Evolutionary conservation across 139 green algal genomes (phyloP), one percentile per base, ranked within the genome.

Genomic region (Chlorella sp.): DNA sequence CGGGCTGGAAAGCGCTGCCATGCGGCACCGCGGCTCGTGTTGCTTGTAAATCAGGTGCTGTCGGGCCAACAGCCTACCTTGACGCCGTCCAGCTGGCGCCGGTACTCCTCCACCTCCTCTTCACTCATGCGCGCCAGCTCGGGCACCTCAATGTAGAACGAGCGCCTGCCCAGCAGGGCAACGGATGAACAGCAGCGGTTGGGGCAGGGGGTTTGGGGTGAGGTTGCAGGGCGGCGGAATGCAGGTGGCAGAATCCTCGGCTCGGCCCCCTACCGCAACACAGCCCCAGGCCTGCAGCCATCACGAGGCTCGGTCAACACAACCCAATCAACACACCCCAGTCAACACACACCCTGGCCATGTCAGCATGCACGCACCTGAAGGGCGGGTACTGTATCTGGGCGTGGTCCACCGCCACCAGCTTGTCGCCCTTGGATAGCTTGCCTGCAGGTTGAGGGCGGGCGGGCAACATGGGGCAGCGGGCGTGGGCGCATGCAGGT

Each of bases 371-470:
- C 40, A 48, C 80, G 0, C 41, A 81, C 81, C 81, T 88, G 92
- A 99, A 98, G 51, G 95, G 92, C 19, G 86, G 83, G 93, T 97
- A 98, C 40, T 90, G 79, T 34, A 98, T 89, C 20, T 76, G 76
- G 64, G 70, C 76, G 80, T 99, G 96, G 88, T 99, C 95, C 17
- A 97, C 89, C 43, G 89, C 84, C 38, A 84, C 88, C 76, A 99
- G 92, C 86, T 94, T 94, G 79, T 99, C 97, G 28, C 92, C 93
- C 92, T 99, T 99, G 87, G 83, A 94, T 69, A 96, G 81, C 85
- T 95, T 96, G 54, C 94, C 94, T 60, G 51, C 46, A 54, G 7
- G 7, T 7, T 7, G 22, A 2, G 14, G 51, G 14, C 16, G 51
- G n/a, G n/a, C n/a, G n/a, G n/a, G n/a, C n/a, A n/a, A n/a, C n/a